Evolutionary conservation across 176 grass and related monocot genomes (phyloP).

Genomic region (Triticum urartu): DNA sequence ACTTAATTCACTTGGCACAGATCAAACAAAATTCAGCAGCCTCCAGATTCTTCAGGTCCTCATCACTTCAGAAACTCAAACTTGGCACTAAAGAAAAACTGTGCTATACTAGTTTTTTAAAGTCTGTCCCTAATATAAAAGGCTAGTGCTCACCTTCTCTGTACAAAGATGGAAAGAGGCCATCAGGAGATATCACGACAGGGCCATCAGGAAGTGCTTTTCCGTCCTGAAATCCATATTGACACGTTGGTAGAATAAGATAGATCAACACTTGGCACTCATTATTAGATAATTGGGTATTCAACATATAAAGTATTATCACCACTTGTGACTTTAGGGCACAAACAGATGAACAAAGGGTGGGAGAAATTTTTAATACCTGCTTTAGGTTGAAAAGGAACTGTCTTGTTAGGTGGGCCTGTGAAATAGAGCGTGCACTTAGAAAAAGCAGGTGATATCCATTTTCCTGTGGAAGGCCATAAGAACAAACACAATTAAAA

Average conservation of each 20-base stretch:
- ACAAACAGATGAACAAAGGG: slow-evolving; percentile 17
- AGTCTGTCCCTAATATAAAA: neutral
- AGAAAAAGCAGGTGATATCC: slow-evolving; percentile 95
- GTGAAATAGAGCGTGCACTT: slow-evolving; percentile 92
- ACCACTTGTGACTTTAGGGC: neutral
- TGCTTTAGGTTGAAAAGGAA: slow-evolving; percentile 97
- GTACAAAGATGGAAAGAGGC: slow-evolving; percentile 94
- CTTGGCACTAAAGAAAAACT: neutral
- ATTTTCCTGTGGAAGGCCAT: slow-evolving; percentile 69
- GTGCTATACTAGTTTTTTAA: no score
- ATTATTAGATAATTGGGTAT: slow-evolving; percentile 29
- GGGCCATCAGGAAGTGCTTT: slow-evolving; percentile 91
- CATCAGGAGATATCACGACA: slow-evolving; percentile 98
- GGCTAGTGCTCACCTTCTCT: slow-evolving; percentile 75
- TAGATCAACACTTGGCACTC: slow-evolving; percentile 6
- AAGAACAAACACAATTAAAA: slow-evolving; percentile 23
- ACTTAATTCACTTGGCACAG: neutral
- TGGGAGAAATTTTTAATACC: slow-evolving; percentile 37
- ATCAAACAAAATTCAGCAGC: neutral
- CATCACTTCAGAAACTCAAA: neutral
- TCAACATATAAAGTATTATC: neutral
- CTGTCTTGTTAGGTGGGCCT: slow-evolving; percentile 83
- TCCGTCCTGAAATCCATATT: slow-evolving; percentile 74
- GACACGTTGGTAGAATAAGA: slow-evolving; percentile 10
- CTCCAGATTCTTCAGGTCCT: neutral